Evolutionary conservation across 495 filamentous ascomycete species (phyloP).

Genomic region (Beverwykella pulmonaria): DNA sequence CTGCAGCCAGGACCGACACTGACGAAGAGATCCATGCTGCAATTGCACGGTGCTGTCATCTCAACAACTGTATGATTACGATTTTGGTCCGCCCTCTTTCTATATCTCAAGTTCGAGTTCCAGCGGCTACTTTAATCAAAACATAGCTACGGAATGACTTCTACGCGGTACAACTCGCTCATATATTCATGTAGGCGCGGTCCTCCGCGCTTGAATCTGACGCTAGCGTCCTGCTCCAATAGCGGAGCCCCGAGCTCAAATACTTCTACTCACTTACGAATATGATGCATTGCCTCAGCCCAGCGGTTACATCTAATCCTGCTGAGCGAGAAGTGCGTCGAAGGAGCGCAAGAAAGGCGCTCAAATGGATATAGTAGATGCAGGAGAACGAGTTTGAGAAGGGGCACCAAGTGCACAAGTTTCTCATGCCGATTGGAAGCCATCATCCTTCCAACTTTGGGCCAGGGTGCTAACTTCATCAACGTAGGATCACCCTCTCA

Average conservation of each 20-base stretch:
- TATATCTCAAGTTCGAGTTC: not conserved
- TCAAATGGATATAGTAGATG: not conserved
- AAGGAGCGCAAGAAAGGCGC: constrained; percentile 11
- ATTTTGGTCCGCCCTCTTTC: constrained; percentile 15
- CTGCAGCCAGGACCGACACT: not conserved
- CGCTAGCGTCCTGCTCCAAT: not conserved
- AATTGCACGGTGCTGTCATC: constrained; percentile 14
- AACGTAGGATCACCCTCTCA: constrained; percentile 15
- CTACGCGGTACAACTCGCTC: not conserved
- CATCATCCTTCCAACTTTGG: too few species aligned
- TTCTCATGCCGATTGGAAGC: too few species aligned
- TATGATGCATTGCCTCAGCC: constrained; percentile 16
- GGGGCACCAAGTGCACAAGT: not conserved
- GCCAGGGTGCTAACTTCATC: not conserved
- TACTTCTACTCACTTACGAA: constrained; percentile 14
- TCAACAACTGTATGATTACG: constrained; percentile 10
- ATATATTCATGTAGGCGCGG: not conserved
- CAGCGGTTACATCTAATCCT: constrained; percentile 6
- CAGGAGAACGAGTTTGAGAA: not conserved
- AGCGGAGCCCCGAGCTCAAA: constrained; percentile 13
- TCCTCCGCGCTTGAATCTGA: not conserved
- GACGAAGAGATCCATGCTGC: constrained; percentile 13
- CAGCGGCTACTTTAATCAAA: not conserved
- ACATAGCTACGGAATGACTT: not conserved
- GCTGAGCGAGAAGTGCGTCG: constrained; percentile 18